These are phyloP conservation scores for Crithidia bombi DNA, from an alignment of 208 protist genomes.

Conservation along the genomic window DNA sequence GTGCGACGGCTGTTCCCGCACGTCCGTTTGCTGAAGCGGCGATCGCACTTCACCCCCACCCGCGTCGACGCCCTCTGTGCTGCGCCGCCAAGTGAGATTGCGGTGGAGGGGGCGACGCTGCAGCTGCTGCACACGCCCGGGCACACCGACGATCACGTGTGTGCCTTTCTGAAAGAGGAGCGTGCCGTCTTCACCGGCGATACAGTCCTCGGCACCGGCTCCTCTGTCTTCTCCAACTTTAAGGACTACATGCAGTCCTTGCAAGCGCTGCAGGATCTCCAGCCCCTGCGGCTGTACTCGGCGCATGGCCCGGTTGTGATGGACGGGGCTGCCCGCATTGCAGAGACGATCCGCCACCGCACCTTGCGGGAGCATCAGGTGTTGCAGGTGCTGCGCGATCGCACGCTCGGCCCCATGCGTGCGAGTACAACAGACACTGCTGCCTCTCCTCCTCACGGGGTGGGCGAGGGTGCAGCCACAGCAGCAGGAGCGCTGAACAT, in stretches of 20 bases:
- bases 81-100: constrained; percentile 30
- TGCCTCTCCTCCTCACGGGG: no score
- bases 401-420: constrained; percentile 2
- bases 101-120: constrained; percentile 58
- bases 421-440: neutral
- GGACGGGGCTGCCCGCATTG: constrained; percentile 45
- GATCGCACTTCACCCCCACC: constrained; percentile 32
- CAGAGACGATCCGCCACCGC: constrained; percentile 66
- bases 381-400: constrained; percentile 35
- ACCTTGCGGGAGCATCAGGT: constrained; percentile 63
- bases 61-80: constrained; percentile 35
- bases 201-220: constrained; percentile 60
- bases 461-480: no score
- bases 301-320: constrained; percentile 63
- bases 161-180: constrained; percentile 57
- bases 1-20: constrained; percentile 47
- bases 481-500: constrained; percentile 22
- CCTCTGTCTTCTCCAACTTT: constrained; percentile 68
- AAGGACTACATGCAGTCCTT: constrained; percentile 67
- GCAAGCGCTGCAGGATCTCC: constrained; percentile 28
- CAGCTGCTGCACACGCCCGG: constrained; percentile 56
- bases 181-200: constrained; percentile 68
- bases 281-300: constrained; percentile 51
- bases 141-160: constrained; percentile 76
- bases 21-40: constrained; percentile 54